Evolutionary conservation across 2,329 filamentous ascomycete genomes (phyloP).

Genomic region (Talaromyces albobiverticillius): DNA sequence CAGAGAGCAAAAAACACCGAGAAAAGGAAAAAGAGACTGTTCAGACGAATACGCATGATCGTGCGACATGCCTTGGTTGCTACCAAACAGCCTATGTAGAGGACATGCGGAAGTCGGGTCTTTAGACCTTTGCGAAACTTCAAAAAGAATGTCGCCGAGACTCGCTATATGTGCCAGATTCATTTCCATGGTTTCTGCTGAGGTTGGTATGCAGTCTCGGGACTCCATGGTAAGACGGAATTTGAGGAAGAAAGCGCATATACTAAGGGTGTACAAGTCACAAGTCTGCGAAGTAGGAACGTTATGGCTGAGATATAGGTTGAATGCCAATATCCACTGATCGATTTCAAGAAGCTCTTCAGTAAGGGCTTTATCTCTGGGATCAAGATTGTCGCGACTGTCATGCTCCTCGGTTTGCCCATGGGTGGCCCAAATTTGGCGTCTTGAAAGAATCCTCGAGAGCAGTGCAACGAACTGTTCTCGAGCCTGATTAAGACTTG

Average conservation of each 20-base stretch:
- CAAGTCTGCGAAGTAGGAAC: background rate
- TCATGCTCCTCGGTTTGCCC: background rate
- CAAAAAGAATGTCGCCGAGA: constrained; percentile 8
- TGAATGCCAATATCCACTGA: constrained; percentile 11
- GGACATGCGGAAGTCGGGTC: background rate
- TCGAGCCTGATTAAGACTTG: constrained; percentile 1
- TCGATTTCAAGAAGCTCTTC: constrained; percentile 8
- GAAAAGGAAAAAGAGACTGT: constrained; percentile 6
- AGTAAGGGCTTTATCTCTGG: background rate
- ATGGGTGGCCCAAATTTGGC: background rate
- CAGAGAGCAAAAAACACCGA: constrained; percentile 10
- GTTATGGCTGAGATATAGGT: constrained; percentile 6
- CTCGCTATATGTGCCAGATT: constrained; percentile 11
- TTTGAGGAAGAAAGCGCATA: constrained; percentile 11
- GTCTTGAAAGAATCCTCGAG: background rate
- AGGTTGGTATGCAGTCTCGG: background rate
- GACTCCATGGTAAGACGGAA: constrained; percentile 8
- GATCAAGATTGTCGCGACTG: background rate
- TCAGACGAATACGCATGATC: background rate
- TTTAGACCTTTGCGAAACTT: background rate
- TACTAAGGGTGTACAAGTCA: background rate
- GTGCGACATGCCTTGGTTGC: background rate
- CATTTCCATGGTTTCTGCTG: background rate
- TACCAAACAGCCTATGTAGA: constrained; percentile 1
- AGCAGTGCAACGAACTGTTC: background rate